These are phyloP conservation scores for Aspergillus novoparasiticus DNA, from an alignment of 2,329 filamentous ascomycete genomes.

Conservation along the genomic window DNA sequence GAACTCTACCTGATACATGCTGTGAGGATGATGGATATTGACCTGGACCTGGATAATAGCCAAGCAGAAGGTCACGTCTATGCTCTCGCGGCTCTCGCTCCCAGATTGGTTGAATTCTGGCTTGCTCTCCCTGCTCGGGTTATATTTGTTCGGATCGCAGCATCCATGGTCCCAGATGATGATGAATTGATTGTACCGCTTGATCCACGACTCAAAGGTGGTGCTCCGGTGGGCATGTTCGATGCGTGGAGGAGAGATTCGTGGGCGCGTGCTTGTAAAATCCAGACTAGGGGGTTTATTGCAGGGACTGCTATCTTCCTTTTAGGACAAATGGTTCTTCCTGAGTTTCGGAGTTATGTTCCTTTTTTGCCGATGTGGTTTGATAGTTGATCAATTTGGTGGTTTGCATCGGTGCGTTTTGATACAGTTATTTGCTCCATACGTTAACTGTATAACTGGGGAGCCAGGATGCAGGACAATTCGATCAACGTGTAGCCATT, in stretches of 20 bases:
- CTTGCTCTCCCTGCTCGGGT: conserved; percentile 1
- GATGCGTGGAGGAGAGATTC: not conserved
- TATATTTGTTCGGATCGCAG: not conserved
- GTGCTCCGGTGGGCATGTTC: not conserved
- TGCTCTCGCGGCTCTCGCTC: not conserved
- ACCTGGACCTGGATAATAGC: not conserved
- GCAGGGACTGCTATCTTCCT: not conserved
- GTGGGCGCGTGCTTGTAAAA: conserved; percentile 3
- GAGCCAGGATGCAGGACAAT: not conserved
- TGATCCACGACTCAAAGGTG: not conserved
- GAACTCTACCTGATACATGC: not conserved
- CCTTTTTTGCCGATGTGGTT: not conserved
- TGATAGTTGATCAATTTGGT: not conserved
- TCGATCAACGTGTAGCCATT: not conserved
- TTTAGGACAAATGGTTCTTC: not conserved
- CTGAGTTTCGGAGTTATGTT: not conserved
- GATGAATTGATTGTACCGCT: not conserved
- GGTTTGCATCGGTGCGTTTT: not conserved
- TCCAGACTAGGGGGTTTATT: not conserved
- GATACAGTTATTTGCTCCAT: no score
- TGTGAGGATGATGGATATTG: not conserved
- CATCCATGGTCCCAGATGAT: not conserved
- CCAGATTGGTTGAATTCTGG: not conserved
- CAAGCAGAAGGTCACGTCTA: not conserved
- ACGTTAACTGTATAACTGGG: not conserved